Conservation (phyloP, 2,329 filamentous ascomycete genomes). For the Talaromyces sp. region DNA sequence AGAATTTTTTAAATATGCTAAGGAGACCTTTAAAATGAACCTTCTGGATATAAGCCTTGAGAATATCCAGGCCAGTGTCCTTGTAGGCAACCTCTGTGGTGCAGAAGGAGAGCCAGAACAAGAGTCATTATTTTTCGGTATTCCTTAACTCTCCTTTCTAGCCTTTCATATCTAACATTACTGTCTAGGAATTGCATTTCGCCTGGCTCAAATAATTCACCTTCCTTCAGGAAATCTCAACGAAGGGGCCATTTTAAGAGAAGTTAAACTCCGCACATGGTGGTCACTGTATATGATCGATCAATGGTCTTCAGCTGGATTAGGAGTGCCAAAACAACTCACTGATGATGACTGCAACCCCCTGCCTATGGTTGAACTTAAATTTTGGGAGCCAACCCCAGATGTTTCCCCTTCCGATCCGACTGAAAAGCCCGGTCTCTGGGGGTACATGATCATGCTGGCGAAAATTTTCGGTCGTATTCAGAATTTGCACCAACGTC, state of each 20-base stretch:
- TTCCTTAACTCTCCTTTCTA: neutral
- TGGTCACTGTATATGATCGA: slow-evolving; percentile 42
- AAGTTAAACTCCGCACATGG: slow-evolving; percentile 23
- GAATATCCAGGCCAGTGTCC: slow-evolving; percentile 1
- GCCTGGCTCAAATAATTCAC: neutral
- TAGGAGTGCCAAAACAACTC: slow-evolving; percentile 31
- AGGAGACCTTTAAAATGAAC: neutral
- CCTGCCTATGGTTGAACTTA: slow-evolving; percentile 34
- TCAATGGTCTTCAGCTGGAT: slow-evolving; percentile 35
- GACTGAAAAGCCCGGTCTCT: slow-evolving; percentile 19
- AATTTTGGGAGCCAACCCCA: slow-evolving; percentile 21
- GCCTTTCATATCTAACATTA: neutral
- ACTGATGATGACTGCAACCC: slow-evolving; percentile 21
- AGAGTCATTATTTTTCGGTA: neutral
- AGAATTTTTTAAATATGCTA: neutral
- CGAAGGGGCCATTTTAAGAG: neutral
- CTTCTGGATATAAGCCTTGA: neutral
- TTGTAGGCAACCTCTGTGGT: neutral
- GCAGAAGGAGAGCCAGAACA: neutral
- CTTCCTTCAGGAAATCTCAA: neutral
- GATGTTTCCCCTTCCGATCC: neutral
- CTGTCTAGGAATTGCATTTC: slow-evolving; percentile 2
- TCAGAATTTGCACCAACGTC: slow-evolving; percentile 34
- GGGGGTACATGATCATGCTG: slow-evolving; percentile 35
- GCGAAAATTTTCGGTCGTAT: slow-evolving; percentile 38